These are phyloP conservation scores for Xylariaceae sp. DNA, from an alignment of 2,329 filamentous ascomycete genomes.

Conservation along the genomic window DNA sequence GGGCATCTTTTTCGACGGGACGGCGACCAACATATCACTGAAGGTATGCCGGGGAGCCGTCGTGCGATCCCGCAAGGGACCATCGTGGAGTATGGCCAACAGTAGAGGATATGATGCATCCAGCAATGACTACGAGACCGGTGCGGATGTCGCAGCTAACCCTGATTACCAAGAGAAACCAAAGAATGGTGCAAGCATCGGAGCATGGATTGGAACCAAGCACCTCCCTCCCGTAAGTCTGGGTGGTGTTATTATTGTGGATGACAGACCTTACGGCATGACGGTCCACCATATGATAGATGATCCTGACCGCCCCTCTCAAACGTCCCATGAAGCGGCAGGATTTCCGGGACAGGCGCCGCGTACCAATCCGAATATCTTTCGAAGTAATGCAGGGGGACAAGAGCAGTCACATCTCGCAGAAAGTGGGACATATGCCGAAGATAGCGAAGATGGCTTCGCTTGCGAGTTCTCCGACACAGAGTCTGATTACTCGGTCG, in stretches of 20 bases:
- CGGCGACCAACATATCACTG: constrained; percentile 53
- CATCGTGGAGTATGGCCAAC: constrained; percentile 38
- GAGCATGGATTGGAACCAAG: constrained; percentile 77
- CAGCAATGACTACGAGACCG: constrained; percentile 33
- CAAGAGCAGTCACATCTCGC: constrained; percentile 21
- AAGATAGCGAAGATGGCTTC: constrained; percentile 46
- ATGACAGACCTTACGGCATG: constrained; percentile 84
- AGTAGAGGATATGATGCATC: constrained; percentile 23
- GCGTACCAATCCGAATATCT: constrained; percentile 17
- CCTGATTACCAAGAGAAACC: constrained; percentile 73
- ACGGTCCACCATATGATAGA: constrained; percentile 97
- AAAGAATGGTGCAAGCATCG: constrained; percentile 83
- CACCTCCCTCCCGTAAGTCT: constrained; percentile 89
- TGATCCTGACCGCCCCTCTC: constrained; percentile 45
- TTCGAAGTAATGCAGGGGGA: constrained; percentile 25
- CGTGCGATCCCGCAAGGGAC: constrained; percentile 50
- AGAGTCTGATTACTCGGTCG: constrained; percentile 39
- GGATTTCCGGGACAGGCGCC: constrained; percentile 10
- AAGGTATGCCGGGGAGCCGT: constrained; percentile 68
- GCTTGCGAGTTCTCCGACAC: constrained; percentile 58
- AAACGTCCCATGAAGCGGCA: constrained; percentile 6
- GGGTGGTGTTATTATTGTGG: constrained; percentile 79
- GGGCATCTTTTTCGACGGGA: constrained; percentile 56
- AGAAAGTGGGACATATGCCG: constrained; percentile 35
- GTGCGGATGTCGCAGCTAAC: constrained; percentile 51